Percentiles rank a stretch among this genome's conserved stretches.
phyloP scores from a whole-genome alignment of 257 asterid genomes.

The Jacaranda copaia region DNA sequence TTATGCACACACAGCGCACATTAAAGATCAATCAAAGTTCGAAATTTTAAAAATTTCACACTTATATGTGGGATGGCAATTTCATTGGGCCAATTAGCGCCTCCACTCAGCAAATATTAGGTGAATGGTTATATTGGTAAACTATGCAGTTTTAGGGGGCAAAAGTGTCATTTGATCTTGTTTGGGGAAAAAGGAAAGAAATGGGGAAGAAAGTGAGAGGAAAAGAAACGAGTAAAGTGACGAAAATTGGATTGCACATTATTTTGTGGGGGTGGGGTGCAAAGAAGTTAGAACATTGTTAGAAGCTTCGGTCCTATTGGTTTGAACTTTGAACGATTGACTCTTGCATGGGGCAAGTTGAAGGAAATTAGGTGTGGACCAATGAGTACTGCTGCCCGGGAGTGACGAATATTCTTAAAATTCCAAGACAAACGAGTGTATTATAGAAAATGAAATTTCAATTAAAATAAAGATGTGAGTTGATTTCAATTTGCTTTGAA shows the following conservation, averaged over 20 bases:
- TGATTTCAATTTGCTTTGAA: too few species aligned
- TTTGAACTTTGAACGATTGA: slow-evolving; percentile 19
- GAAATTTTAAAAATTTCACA: too few species aligned
- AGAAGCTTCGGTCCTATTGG: background rate
- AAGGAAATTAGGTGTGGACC: background rate
- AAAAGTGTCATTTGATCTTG: background rate
- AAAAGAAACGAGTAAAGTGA: slow-evolving; percentile 9
- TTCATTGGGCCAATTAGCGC: too few species aligned
- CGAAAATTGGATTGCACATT: background rate
- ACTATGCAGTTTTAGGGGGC: background rate
- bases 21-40: too few species aligned
- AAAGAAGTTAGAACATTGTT: slow-evolving; percentile 29
- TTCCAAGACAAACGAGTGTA: background rate
- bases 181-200: background rate
- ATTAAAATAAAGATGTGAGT: too few species aligned
- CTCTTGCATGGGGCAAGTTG: slow-evolving; percentile 3
- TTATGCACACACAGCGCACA: too few species aligned
- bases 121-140: background rate
- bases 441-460: too few species aligned
- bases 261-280: background rate
- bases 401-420: slow-evolving; percentile 31
- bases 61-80: too few species aligned
- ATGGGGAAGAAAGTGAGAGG: slow-evolving; percentile 32
- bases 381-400: slow-evolving; percentile 18
- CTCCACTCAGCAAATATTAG: too few species aligned